A percentile compares a stretch with the other conserved stretches of the same genome.
Conservation (phyloP, 2,329 filamentous ascomycete species). For the Ophiostoma triangulosporum region DNA sequence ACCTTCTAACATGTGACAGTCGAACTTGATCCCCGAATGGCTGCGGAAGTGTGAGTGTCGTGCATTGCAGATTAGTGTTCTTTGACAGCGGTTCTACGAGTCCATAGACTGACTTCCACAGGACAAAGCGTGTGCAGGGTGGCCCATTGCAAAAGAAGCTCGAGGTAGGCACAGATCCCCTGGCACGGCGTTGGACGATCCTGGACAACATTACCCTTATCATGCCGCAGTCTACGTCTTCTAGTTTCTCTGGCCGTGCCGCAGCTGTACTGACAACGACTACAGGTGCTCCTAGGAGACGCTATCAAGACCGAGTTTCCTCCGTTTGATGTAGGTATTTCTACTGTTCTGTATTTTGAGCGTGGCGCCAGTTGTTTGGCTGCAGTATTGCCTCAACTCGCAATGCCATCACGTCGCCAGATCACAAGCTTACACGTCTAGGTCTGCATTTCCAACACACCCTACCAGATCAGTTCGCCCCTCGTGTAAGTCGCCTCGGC, state of each 20-base stretch:
- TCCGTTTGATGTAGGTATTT: slow-evolving; percentile 31
- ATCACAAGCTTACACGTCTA: slow-evolving; percentile 25
- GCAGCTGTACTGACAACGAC: neutral
- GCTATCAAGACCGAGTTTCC: slow-evolving; percentile 75
- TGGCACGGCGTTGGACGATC: neutral
- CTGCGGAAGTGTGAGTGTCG: slow-evolving; percentile 80
- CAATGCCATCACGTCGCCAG: slow-evolving; percentile 27
- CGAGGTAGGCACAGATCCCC: slow-evolving; percentile 49
- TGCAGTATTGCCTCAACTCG: neutral
- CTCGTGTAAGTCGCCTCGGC: slow-evolving; percentile 37
- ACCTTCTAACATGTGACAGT: slow-evolving; percentile 28
- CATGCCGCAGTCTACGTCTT: no score
- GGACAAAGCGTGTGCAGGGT: slow-evolving; percentile 77
- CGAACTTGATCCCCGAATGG: slow-evolving; percentile 93
- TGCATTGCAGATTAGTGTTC: neutral
- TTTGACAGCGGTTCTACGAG: no score
- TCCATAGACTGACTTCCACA: neutral
- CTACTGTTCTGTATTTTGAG: neutral
- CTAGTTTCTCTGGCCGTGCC: neutral
- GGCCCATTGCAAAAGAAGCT: slow-evolving; percentile 72
- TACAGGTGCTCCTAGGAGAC: slow-evolving; percentile 55
- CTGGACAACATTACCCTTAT: no score
- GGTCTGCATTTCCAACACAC: slow-evolving; percentile 69
- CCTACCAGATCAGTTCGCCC: slow-evolving; percentile 74
- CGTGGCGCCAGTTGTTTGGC: neutral